These are phyloP conservation scores for Soucietia sequanensis DNA, from an alignment of 805 yeast species.

Conservation along the genomic window DNA sequence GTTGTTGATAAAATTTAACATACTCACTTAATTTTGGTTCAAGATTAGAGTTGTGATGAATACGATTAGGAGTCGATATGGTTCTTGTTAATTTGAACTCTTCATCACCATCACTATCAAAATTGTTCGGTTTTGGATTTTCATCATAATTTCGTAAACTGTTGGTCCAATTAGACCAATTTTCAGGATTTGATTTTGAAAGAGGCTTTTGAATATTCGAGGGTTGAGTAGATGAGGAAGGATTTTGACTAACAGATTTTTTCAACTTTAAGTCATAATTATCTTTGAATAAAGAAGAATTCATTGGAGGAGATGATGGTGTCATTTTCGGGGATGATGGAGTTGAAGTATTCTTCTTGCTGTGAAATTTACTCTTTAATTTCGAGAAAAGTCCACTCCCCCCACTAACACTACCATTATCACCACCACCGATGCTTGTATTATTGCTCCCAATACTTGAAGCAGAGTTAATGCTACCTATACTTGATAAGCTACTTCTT, in stretches of 20 bases:
- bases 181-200: background rate
- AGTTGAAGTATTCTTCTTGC: slow-evolving; percentile 11
- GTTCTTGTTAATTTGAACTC: slow-evolving; percentile 11
- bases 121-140: too few relatives aligned
- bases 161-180: too few relatives aligned
- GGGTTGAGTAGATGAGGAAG: slow-evolving; percentile 1
- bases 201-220: slow-evolving; percentile 1
- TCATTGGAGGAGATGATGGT: slow-evolving; percentile 3
- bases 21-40: slow-evolving; percentile 40
- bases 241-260: background rate
- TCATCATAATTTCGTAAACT: too few relatives aligned
- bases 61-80: slow-evolving; percentile 9
- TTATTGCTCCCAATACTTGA: slow-evolving; percentile 13
- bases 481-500: slow-evolving; percentile 17
- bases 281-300: slow-evolving; percentile 14
- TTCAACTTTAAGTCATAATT: slow-evolving; percentile 14
- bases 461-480: slow-evolving; percentile 15
- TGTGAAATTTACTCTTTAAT: slow-evolving; percentile 32
- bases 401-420: slow-evolving; percentile 7
- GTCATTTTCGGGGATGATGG: slow-evolving; percentile 5
- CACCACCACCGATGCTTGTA: too few relatives aligned
- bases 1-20: slow-evolving; percentile 30
- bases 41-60: background rate
- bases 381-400: slow-evolving; percentile 32
- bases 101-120: too few relatives aligned